Evolutionary conservation across 345 rosid species (phyloP), one percentile per base, ranked within the genome.

Genomic region (Cardamine occulta): DNA sequence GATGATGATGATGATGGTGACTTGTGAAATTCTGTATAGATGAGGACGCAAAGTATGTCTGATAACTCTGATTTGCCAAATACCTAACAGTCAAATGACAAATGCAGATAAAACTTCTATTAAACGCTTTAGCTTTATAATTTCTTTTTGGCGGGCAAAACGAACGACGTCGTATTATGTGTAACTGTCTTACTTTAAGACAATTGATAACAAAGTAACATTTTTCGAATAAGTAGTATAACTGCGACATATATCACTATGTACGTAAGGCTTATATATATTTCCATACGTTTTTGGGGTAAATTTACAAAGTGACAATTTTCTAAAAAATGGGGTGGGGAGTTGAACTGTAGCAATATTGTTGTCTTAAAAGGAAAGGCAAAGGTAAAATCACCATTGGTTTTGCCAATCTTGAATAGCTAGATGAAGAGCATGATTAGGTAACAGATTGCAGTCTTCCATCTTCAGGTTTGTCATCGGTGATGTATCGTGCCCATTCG

Each of bases 391-490:
- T 85, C 86, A 91, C 80, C 85, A 76, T 70, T 69, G 82, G 61
- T 84, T 89, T 76, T 64, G 84, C 98, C 94, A 93, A 68, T 88
- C 97, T 76, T 80, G 86, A 72, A 93, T 93, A 42, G 98, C 98
- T 15, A 79, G 85, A 78, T 81, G 88, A 58, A 93, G 94, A 52
- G 96, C 93, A 32, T 91, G 85, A 77, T 93, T 93, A 21, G 93
- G 97, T 72, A 93, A 81, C 44, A 93, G 84, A 54, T 81, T 70
- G 75, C 87, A 84, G 82, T 89, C 86, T 62, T 82, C 87, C 49
- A 93, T 88, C 84, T 79, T 82, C 21, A 91, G 85, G 81, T 93
- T 93, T 45, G 98, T 93, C 98, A 93, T 93, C 0, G 97, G 98
- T 5, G 98, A 93, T 6, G 90, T 93, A 78, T 86, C 68, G 67